Base-by-base conservation (phyloP, 192 early-diverging fungal species). In the Umbelopsis vinacea region DNA sequence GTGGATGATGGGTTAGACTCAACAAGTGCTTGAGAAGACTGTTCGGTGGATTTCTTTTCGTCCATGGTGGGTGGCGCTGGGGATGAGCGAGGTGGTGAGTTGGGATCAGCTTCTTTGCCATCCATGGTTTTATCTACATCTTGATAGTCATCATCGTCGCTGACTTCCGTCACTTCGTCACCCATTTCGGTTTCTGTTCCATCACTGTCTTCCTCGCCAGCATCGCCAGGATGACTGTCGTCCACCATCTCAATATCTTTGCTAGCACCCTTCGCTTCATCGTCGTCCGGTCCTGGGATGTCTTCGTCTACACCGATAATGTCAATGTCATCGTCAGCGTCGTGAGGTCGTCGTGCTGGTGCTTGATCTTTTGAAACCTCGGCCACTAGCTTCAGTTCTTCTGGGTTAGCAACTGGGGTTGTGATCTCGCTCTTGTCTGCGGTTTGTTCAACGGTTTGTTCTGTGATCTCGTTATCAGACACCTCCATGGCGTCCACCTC, bases 251-350 rank as follows among this genome's bases (percentile, higher is more conserved):
- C 57, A 63, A 67, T 26, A 70, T 29, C 46, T 24, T 74, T 68
- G 12, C 57, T 73, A 37, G 74, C 70, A 46, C 48, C 33, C 17
- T 7, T 46, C 10, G 50, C 37, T 17, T 68, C 66, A 23, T 60
- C 57, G 11, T 54, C 50, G 68, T 71, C 40, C 54, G 76, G 33
- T 76, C 71, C 46, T 71, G 68, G 43, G 75, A 52, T 7, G 70
- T 70, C n/a, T 72, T 69, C 76, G n/a, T 84, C 76, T 40, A 76
- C 76, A 29, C 52, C 57, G 35, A 69, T 77, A 14, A 74, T 73
- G 29, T 70, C 74, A 19, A 74, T 63, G 35, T 46, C 47, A 21
- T 77, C 73, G 10, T 81, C 55, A 23, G 73, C 70, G 8, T 78
- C 76, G 33, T 79, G 74, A 10, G 33, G 17, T 82, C 74, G 53